Percentiles rank a stretch among this genome's conserved stretches.
Conservation (phyloP, 108 stramenopile species). For the Pseudonitzschia pungens region DNA sequence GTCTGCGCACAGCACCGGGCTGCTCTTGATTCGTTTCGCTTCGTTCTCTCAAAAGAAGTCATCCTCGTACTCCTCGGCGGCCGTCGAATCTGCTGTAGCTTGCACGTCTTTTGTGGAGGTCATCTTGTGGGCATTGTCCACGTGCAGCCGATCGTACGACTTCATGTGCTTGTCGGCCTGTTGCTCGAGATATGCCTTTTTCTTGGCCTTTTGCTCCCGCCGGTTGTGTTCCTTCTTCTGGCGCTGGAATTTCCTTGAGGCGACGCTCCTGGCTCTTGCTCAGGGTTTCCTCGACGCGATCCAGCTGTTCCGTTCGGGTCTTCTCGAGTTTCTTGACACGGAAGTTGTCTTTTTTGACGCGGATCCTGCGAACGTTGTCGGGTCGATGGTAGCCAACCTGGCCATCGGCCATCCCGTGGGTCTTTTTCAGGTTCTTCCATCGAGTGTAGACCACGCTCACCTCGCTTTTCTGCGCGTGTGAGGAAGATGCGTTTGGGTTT, state of each 20-base stretch:
- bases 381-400: conserved; percentile 83
- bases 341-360: conserved; percentile 73
- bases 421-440: conserved; percentile 86
- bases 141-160: conserved; percentile 80
- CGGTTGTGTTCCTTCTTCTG: conserved; percentile 50
- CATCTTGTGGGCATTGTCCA: conserved; percentile 44
- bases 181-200: conserved; percentile 38
- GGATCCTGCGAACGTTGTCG: conserved; percentile 69
- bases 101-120: conserved; percentile 51
- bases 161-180: conserved; percentile 54
- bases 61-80: conserved; percentile 84
- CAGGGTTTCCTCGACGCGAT: conserved; percentile 18
- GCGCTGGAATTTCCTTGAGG: conserved; percentile 55
- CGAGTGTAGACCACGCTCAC: conserved; percentile 85
- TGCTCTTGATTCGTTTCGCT: neutral
- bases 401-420: conserved; percentile 72
- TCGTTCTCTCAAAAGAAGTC: conserved; percentile 55
- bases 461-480: neutral
- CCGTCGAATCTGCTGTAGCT: conserved; percentile 74
- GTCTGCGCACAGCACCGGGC: no score
- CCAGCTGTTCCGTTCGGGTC: conserved; percentile 54
- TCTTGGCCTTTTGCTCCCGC: conserved; percentile 52
- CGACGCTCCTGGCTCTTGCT: conserved; percentile 60
- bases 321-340: conserved; percentile 77
- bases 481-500: no score